Evolutionary conservation across 768 basidiomycete species (phyloP), one percentile per base, ranked within the genome.

Genomic region (Boletus subcaerulescens): DNA sequence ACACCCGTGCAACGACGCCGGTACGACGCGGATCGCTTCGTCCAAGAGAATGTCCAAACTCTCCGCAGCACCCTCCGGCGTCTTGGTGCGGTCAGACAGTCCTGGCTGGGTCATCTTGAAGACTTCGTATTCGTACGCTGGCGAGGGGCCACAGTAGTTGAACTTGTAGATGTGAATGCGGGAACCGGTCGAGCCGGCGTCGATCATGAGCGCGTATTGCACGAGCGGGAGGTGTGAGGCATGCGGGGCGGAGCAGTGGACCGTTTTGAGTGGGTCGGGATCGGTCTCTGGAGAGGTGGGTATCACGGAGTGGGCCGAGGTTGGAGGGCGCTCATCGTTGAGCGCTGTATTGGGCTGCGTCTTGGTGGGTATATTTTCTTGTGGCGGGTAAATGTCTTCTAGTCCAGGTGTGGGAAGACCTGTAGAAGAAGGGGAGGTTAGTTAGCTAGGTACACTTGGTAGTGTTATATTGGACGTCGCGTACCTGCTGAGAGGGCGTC

Each of bases 91-190:
- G 0, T 73, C 65, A 0, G 89, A 92, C 3, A 98, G 75, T 0
- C 96, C 95, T 0, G 91, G 92, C 26, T 88, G 78, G 8, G 80
- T 85, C 78, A 84, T 82, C 65, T 82, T 82, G 80, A 98, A 98
- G 8, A 89, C 88, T 67, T 99, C 97, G 76, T 94, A 94, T 69
- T 98, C 96, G 72, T 90, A 91, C 20, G 76, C 67, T 1, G 93
- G 85, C 0, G 88, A 82, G 0, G 86, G 70, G 0, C 78, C 77
- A 75, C 93, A 94, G 76, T 93, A 86, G 80, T 96, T 80, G 83
- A 98, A 98, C 68, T 97, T 98, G 86, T 98, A 99, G 32, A 98
- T 81, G 78, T 99, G 97, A 65, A 98, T 94, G 17, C 97, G 84
- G 0, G 95, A 97, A 18, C 96, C 97, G 0, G 94, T 97, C 17